These are phyloP conservation scores for Heliamphora exappendiculata DNA, from an alignment of 148 eudicot species.

Conservation along the genomic window DNA sequence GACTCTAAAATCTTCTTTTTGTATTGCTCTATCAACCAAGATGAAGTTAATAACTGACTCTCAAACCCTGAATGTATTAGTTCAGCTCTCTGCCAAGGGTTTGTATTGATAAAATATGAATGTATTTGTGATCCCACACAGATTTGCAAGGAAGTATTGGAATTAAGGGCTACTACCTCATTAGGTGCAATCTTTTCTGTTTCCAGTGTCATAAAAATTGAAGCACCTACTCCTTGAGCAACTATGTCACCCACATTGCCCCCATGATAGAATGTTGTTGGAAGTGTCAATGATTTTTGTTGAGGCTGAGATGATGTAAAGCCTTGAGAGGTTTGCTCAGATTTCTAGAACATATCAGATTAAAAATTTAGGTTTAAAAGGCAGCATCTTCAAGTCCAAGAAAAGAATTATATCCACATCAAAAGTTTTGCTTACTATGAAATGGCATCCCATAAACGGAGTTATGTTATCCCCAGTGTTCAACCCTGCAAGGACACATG, in stretches of 20 bases:
- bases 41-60: background rate
- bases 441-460: background rate
- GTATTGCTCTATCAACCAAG: background rate
- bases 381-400: background rate
- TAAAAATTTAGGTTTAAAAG: background rate
- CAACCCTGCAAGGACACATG: background rate
- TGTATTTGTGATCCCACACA: background rate
- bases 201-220: background rate
- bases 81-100: background rate
- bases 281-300: background rate
- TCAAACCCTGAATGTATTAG: slow-evolving; percentile 1
- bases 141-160: background rate
- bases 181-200: background rate
- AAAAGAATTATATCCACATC: background rate
- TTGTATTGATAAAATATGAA: background rate
- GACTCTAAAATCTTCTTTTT: background rate
- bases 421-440: background rate
- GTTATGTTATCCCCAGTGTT: background rate
- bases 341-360: background rate
- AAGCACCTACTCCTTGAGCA: background rate
- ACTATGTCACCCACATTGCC: background rate
- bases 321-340: background rate
- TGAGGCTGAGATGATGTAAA: background rate
- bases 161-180: background rate
- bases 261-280: background rate